phyloP scores from a whole-genome alignment of 768 basidiomycete species.

The Thelephora aurantiotincta region DNA sequence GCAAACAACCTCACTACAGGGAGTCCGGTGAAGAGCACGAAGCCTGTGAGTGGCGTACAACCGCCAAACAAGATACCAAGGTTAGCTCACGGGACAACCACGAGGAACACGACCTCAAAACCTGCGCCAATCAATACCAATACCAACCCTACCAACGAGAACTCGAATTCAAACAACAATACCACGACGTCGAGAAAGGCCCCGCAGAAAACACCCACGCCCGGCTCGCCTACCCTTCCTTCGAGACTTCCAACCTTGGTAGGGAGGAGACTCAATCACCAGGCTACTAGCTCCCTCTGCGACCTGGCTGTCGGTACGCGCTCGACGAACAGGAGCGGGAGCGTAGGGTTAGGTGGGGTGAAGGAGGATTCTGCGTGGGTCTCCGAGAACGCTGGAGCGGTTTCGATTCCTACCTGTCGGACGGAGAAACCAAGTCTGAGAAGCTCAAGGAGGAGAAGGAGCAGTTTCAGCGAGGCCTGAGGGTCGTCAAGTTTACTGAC shows the following conservation, averaged over 20 bases:
- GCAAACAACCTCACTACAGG: conserved; percentile 10
- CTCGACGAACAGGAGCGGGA: conserved; percentile 34
- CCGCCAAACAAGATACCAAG: conserved; percentile 26
- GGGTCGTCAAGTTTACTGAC: conserved; percentile 37
- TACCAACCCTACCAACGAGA: conserved; percentile 12
- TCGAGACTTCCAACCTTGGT: conserved; percentile 68
- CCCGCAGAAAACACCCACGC: background rate
- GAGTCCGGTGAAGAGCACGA: conserved; percentile 12
- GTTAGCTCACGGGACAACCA: conserved; percentile 26
- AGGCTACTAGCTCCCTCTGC: conserved; percentile 22
- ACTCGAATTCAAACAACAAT: conserved; percentile 24
- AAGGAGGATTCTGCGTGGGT: conserved; percentile 56
- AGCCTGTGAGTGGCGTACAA: conserved; percentile 12
- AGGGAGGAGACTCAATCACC: conserved; percentile 35
- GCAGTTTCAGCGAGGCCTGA: conserved; percentile 81
- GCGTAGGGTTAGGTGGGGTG: conserved; percentile 23
- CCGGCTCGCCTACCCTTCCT: conserved; percentile 37
- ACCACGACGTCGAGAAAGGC: conserved; percentile 19
- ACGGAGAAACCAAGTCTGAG: conserved; percentile 62
- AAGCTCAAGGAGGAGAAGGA: conserved; percentile 60
- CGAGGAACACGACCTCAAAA: conserved; percentile 34
- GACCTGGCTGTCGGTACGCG: conserved; percentile 17
- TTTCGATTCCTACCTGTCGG: conserved; percentile 62
- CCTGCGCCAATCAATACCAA: conserved; percentile 15
- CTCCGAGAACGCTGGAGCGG: conserved; percentile 50